Evolutionary conservation across 306 rosid species (phyloP).

Genomic region (Fagus sylvatica): DNA sequence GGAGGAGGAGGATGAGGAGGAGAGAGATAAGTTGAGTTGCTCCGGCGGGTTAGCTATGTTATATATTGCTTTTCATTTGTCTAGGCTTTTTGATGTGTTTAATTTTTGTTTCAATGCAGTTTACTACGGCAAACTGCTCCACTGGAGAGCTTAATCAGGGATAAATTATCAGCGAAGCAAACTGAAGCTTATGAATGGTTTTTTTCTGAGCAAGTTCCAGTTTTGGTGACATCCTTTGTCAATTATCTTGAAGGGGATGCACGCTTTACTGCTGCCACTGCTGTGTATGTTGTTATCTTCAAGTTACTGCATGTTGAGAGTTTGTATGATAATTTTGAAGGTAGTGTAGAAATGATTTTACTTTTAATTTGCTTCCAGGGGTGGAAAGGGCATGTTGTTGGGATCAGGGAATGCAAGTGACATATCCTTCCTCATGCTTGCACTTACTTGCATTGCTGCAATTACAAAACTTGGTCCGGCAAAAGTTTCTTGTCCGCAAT

Average conservation of each 20-base stretch:
- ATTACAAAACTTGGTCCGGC: constrained; percentile 81
- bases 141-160: constrained; percentile 79
- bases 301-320: constrained; percentile 21
- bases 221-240: constrained; percentile 67
- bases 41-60: constrained; percentile 53
- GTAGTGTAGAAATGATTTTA: constrained; percentile 25
- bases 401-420: constrained; percentile 57
- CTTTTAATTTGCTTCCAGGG: constrained; percentile 51
- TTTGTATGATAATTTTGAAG: constrained; percentile 22
- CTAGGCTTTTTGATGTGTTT: constrained; percentile 27
- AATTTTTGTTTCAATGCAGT: constrained; percentile 55
- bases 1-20: constrained; percentile 46
- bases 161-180: constrained; percentile 71
- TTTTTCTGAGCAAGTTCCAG: constrained; percentile 88
- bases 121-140: constrained; percentile 80
- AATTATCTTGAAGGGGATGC: constrained; percentile 65
- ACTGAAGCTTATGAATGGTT: constrained; percentile 90
- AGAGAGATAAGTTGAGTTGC: constrained; percentile 69
- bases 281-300: constrained; percentile 57
- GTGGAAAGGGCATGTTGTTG: constrained; percentile 44
- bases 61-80: constrained; percentile 20
- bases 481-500: constrained; percentile 84
- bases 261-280: constrained; percentile 62
- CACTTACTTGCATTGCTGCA: constrained; percentile 81
- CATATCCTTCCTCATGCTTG: constrained; percentile 74